Conservation (phyloP, 805 yeast genomes). For the Sugiyamaella chiloensis region DNA sequence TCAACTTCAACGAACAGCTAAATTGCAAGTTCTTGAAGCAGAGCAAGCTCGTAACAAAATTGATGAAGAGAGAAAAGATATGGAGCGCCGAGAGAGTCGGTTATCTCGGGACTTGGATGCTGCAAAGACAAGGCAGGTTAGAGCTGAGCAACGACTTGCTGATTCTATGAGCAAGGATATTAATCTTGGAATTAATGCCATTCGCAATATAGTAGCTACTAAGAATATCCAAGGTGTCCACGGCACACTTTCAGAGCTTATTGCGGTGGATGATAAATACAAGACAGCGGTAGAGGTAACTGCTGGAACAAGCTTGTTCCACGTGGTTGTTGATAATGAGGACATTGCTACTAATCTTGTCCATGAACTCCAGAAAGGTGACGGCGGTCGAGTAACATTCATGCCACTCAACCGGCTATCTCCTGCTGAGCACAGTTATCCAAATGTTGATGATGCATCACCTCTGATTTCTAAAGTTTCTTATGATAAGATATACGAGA, state of each 20-base stretch:
- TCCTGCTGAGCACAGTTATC: conserved; percentile 46
- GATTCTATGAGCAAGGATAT: conserved; percentile 44
- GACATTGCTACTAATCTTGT: conserved; percentile 75
- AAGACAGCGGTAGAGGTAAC: conserved; percentile 83
- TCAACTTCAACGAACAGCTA: not conserved
- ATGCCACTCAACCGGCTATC: conserved; percentile 77
- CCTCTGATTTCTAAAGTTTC: conserved; percentile 77
- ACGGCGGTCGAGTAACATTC: conserved; percentile 83
- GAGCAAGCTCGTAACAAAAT: not conserved
- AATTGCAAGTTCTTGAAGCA: not conserved
- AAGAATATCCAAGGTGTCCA: conserved; percentile 56
- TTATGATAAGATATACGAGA: conserved; percentile 51
- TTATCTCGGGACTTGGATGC: conserved; percentile 55
- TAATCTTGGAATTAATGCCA: conserved; percentile 58
- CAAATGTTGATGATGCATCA: conserved; percentile 61
- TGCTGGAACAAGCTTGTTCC: conserved; percentile 83
- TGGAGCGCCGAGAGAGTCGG: conserved; percentile 79
- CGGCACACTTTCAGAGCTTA: conserved; percentile 84
- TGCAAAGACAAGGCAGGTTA: conserved; percentile 50
- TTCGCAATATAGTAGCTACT: conserved; percentile 57
- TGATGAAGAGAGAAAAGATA: conserved; percentile 59
- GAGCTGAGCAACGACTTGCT: conserved; percentile 57
- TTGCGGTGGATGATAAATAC: conserved; percentile 76
- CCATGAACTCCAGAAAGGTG: conserved; percentile 67
- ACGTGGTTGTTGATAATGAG: conserved; percentile 86